A percentile compares a stretch with the other conserved stretches of the same genome.
These are phyloP conservation scores for Debaryomyces nepalensis DNA, from an alignment of 1,139 yeast genomes.

Conservation along the genomic window DNA sequence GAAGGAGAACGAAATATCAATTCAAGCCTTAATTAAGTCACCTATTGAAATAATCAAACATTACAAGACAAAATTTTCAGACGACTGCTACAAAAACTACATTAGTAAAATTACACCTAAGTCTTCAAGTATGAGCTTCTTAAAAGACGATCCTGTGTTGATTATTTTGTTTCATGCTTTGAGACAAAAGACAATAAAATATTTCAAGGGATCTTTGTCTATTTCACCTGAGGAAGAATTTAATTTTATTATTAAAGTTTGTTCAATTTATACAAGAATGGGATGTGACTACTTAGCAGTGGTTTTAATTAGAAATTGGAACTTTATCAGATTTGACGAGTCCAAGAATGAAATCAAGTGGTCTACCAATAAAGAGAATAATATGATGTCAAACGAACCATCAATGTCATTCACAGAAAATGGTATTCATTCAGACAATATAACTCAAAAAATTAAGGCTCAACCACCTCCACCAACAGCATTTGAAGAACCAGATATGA, in stretches of 20 bases:
- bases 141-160: constrained; percentile 83
- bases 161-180: constrained; percentile 66
- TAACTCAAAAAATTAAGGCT: constrained; percentile 12
- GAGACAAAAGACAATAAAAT: constrained; percentile 52
- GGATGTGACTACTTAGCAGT: constrained; percentile 86
- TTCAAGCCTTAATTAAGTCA: constrained; percentile 67
- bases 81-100: constrained; percentile 27
- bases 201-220: constrained; percentile 52
- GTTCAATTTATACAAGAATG: constrained; percentile 77
- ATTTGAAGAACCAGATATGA: constrained; percentile 81
- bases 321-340: constrained; percentile 45
- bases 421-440: constrained; percentile 10
- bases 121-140: constrained; percentile 32
- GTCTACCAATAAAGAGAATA: constrained; percentile 5
- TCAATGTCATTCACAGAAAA: constrained; percentile 7
- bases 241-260: constrained; percentile 62
- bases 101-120: constrained; percentile 29
- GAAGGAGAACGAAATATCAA: constrained; percentile 53
- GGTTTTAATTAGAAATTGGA: constrained; percentile 69
- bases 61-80: constrained; percentile 27
- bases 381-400: background rate
- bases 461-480: constrained; percentile 56
- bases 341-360: constrained; percentile 17
- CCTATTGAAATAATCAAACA: constrained; percentile 50
- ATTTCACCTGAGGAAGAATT: constrained; percentile 59